A percentile compares a stretch with the other conserved stretches of the same genome.
Conservation (phyloP, 2,329 filamentous ascomycete genomes). For the Ceratocystis colombiana region DNA sequence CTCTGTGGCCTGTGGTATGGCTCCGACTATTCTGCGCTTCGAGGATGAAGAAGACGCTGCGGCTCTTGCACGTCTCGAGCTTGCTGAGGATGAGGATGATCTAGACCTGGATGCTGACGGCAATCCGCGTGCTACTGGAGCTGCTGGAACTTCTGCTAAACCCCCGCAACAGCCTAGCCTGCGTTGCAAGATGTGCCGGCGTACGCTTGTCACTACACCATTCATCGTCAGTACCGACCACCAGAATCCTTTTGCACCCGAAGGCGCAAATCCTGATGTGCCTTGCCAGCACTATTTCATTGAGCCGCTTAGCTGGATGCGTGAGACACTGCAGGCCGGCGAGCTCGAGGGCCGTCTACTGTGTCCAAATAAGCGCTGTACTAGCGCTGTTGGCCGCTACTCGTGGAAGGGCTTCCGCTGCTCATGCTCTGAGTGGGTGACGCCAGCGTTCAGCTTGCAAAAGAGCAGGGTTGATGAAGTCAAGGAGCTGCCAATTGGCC, state of each 20-base stretch:
- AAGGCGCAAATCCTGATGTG: conserved; percentile 26
- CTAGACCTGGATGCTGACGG: conserved; percentile 25
- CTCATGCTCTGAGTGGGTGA: conserved; percentile 81
- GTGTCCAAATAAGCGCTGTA: conserved; percentile 71
- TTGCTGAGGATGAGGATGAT: conserved; percentile 28
- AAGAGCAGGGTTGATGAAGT: conserved; percentile 71
- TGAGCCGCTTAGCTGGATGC: conserved; percentile 94
- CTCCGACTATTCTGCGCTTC: conserved; percentile 74
- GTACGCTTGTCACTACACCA: conserved; percentile 43
- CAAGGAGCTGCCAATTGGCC: conserved; percentile 29
- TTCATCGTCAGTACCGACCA: conserved; percentile 56
- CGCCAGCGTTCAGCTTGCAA: conserved; percentile 78
- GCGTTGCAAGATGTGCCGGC: conserved; percentile 85
- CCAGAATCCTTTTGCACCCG: conserved; percentile 30
- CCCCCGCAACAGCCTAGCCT: conserved; percentile 35
- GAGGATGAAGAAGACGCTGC: conserved; percentile 50
- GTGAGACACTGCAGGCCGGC: conserved; percentile 66
- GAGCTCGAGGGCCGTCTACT: conserved; percentile 72
- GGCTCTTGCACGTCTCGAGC: conserved; percentile 30
- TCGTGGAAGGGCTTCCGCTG: conserved; percentile 94
- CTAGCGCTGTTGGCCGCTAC: conserved; percentile 78
- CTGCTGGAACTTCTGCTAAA: neutral
- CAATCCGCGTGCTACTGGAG: conserved; percentile 17
- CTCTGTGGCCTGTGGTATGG: conserved; percentile 60
- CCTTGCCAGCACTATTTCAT: conserved; percentile 78